Base-by-base conservation (phyloP, 208 protist genomes). In the Herpetomonas muscarum region DNA sequence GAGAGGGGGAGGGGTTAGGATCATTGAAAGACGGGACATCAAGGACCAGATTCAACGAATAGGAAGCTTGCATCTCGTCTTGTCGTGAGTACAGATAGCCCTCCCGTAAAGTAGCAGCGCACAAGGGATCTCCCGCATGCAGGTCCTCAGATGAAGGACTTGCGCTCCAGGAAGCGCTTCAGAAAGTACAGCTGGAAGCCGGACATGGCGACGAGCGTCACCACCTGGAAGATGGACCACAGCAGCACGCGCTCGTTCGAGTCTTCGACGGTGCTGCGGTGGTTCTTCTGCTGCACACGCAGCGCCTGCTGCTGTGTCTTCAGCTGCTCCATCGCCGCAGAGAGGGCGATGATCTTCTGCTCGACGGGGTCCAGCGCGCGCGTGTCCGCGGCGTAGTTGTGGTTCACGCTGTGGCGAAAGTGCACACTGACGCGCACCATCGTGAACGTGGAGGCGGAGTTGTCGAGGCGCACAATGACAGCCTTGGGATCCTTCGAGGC, bases 141-240 rank as follows among this genome's bases (percentile, higher is more conserved):
- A 3, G 9, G 3, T 19, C 26, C 25, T 65, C 71, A 94, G 13
- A 90, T 36, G 57, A 79, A 84, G 42, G 85, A 76, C 65, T 83
- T 84, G 28, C 67, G 61, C 67, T 95, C 85, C 36, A 95, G 51
- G 39, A 93, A 89, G 17, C 88, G 69, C 64, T 85, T 83, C 26
- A 95, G 67, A 36, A 90, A 73, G 45, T 62, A 90, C 2, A 95
- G 25, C 61, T 95, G 85, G 21, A 86, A 85, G 24, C 64, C 36
- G n/a, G 71, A 70, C 66, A 92, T 83, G 25, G 19, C 55, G 12
- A 95, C 17, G 10, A 95, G 67, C 1, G 73, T 57, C 2, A 85
- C 9, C 1, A 85, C 65, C 51, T 95, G 83, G 56, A 91, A 87
- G 24, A 87, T 21, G 3, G 76, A 70, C 85, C 85, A 95, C 48